A percentile compares a stretch with the other conserved stretches of the same genome.
These are phyloP conservation scores for Trichothecium sympodiale DNA, from an alignment of 2,329 filamentous ascomycete genomes.

Conservation along the genomic window DNA sequence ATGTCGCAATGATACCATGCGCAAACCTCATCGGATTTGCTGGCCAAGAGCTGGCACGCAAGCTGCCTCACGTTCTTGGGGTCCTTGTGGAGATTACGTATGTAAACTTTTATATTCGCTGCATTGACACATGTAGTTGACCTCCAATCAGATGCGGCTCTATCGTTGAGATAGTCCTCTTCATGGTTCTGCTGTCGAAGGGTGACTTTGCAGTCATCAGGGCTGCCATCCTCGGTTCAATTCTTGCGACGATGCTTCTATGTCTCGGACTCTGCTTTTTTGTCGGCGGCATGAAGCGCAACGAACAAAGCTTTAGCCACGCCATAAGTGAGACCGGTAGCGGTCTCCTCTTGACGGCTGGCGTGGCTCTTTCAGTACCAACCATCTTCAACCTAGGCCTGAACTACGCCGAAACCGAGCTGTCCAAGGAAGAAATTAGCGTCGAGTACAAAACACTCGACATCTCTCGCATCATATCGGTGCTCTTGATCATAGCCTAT, in stretches of 20 bases:
- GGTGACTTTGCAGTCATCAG: constrained; percentile 60
- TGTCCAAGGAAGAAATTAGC: constrained; percentile 29
- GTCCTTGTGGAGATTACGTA: constrained; percentile 49
- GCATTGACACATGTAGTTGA: constrained; percentile 9
- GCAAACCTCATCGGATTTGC: constrained; percentile 39
- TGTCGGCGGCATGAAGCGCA: constrained; percentile 56
- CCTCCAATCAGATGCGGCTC: constrained; percentile 43
- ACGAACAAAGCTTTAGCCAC: constrained; percentile 62
- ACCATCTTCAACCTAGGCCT: constrained; percentile 45
- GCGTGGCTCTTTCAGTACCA: constrained; percentile 29
- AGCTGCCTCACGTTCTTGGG: constrained; percentile 63
- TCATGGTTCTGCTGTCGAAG: constrained; percentile 58
- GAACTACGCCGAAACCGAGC: constrained; percentile 8
- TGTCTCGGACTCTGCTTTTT: constrained; percentile 76
- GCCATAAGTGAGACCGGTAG: constrained; percentile 70
- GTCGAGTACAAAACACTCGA: constrained; percentile 39
- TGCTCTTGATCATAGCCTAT: constrained; percentile 63
- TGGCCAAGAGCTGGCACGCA: constrained; percentile 63
- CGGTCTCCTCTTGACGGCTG: constrained; percentile 63
- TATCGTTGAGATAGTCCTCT: constrained; percentile 71
- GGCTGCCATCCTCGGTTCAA: constrained; percentile 73
- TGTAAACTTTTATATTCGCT: constrained; percentile 10
- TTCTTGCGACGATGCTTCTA: constrained; percentile 70
- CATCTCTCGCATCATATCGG: constrained; percentile 59
- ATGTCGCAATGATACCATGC: constrained; percentile 39